phyloP scores from a whole-genome alignment of 176 grass and related monocot species.

The Saccharum spontaneum region DNA sequence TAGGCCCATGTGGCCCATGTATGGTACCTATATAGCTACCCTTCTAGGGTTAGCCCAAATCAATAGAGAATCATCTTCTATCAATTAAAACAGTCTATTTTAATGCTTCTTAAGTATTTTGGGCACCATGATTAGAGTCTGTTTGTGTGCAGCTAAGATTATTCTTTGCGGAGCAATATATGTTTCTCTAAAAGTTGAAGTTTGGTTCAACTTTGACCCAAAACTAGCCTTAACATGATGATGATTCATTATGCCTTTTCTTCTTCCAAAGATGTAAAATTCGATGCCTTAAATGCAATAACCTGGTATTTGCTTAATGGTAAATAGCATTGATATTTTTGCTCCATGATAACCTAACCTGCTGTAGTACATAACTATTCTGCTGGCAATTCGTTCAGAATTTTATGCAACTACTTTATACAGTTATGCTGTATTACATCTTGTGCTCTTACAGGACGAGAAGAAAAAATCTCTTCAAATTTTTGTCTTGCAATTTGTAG shows the following conservation, averaged over 20 bases:
- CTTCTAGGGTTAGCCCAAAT: too few relatives aligned
- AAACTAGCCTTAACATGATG: not conserved
- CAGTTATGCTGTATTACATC: constrained; percentile 23
- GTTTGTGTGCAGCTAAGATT: constrained; percentile 7
- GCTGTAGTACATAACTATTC: not conserved
- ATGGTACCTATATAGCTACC: too few relatives aligned
- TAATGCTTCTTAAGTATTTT: not conserved
- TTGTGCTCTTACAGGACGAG: constrained; percentile 60
- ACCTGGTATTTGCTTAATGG: not conserved
- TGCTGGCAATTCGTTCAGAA: not conserved
- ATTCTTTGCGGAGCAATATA: not conserved
- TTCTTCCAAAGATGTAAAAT: constrained; percentile 17
- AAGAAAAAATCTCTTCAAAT: constrained; percentile 79
- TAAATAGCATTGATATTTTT: not conserved
- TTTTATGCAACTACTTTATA: not conserved
- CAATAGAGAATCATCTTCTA: too few relatives aligned
- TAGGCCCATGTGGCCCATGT: too few relatives aligned
- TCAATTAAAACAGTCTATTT: not conserved
- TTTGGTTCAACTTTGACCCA: not conserved
- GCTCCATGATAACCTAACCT: constrained; percentile 19
- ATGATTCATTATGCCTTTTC: constrained; percentile 2
- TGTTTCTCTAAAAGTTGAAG: constrained; percentile 21
- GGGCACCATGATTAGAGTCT: constrained; percentile 3
- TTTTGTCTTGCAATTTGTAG: constrained; percentile 76
- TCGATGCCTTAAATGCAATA: not conserved